Conservation (phyloP, 2,329 filamentous ascomycete species). For the Alternaria viburni region DNA sequence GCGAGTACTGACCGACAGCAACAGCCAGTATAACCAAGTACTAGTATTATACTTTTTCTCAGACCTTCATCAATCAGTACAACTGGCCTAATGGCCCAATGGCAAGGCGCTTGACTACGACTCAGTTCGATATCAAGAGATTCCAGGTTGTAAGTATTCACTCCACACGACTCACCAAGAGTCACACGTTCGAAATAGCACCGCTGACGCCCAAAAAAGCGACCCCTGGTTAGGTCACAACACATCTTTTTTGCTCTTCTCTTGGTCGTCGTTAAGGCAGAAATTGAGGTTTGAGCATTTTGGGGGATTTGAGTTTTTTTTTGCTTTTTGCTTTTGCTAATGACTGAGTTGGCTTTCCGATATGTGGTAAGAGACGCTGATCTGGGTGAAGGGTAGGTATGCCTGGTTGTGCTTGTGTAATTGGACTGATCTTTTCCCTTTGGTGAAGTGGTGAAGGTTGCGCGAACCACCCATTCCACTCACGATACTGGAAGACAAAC, state of each 20-base stretch:
- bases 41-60: neutral
- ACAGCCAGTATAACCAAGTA: fast-evolving
- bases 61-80: neutral
- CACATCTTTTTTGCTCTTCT: conserved; percentile 10
- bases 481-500: neutral
- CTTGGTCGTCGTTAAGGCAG: neutral
- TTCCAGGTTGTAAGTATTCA: conserved; percentile 30
- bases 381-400: fast-evolving
- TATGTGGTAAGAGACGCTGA: neutral
- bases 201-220: conserved; percentile 10
- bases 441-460: neutral
- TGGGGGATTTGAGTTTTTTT: neutral
- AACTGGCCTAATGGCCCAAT: conserved; percentile 56
- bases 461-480: neutral
- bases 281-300: neutral
- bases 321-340: neutral
- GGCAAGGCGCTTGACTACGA: conserved; percentile 65
- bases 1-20: neutral
- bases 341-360: neutral
- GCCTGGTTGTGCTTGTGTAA: fast-evolving
- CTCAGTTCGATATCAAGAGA: conserved; percentile 36
- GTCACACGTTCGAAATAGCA: conserved; percentile 8
- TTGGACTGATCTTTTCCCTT: neutral
- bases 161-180: neutral
- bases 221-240: conserved; percentile 34